Conservation (phyloP, 2,329 filamentous ascomycete species). For the Aspergillus pseudoglaucus region DNA sequence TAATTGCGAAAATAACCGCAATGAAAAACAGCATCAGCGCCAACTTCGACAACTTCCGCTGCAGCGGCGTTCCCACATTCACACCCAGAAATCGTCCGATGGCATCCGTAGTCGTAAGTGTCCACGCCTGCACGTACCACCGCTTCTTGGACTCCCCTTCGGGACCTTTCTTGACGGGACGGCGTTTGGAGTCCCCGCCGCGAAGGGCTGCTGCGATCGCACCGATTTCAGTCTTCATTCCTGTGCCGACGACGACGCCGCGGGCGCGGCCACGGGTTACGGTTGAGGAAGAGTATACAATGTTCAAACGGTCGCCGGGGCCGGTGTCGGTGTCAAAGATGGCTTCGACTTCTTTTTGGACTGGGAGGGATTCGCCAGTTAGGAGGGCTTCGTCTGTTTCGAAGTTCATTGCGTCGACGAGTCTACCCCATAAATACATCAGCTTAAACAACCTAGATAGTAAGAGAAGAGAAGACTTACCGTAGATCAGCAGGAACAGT, state of each 20-base stretch:
- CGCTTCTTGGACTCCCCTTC: constrained; percentile 46
- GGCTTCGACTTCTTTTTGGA: constrained; percentile 45
- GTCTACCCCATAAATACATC: constrained; percentile 32
- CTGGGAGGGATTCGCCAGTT: constrained; percentile 57
- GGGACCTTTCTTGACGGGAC: constrained; percentile 47
- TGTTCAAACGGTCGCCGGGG: constrained; percentile 55
- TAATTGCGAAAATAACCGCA: constrained; percentile 62
- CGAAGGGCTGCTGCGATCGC: constrained; percentile 60
- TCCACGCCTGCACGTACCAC: constrained; percentile 47
- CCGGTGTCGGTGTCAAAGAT: constrained; percentile 48
- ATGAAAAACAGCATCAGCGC: constrained; percentile 61
- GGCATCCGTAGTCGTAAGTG: constrained; percentile 51
- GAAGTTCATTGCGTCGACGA: constrained; percentile 61
- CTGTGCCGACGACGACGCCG: constrained; percentile 55
- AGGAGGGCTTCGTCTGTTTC: constrained; percentile 65
- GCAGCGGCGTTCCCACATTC: constrained; percentile 62
- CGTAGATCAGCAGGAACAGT: constrained; percentile 57
- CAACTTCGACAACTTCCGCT: constrained; percentile 61
- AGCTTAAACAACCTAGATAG: not conserved
- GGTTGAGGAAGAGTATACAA: constrained; percentile 57
- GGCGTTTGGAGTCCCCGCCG: constrained; percentile 48
- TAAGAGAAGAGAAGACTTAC: constrained; percentile 27
- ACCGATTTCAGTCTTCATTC: constrained; percentile 59
- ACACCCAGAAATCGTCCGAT: constrained; percentile 60
- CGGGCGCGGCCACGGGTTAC: constrained; percentile 56